A percentile compares a stretch with the other conserved stretches of the same genome.
phyloP scores from a whole-genome alignment of 139 green algal genomes.

The Chlorella sp. region DNA sequence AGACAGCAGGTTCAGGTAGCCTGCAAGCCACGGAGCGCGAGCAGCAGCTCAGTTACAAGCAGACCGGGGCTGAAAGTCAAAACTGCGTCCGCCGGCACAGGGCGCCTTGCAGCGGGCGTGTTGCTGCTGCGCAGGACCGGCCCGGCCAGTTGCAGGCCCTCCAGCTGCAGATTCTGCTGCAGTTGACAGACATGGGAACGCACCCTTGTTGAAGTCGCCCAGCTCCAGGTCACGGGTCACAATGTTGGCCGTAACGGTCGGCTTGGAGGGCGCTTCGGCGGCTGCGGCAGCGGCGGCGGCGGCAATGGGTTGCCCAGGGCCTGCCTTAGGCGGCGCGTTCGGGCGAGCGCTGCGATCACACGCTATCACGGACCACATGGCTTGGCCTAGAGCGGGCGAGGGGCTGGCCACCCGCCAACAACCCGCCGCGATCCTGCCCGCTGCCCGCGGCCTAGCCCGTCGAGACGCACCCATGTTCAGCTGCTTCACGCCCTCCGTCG shows the following conservation, averaged over 20 bases:
- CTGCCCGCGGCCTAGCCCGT: neutral
- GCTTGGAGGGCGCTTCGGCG: neutral
- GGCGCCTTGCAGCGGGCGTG: no score
- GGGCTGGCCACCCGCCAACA: neutral
- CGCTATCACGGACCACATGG: neutral
- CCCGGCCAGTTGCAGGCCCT: neutral
- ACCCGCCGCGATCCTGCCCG: neutral
- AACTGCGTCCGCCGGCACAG: no score
- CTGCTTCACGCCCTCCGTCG: neutral
- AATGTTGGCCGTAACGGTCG: conserved; percentile 24
- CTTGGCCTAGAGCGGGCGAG: neutral
- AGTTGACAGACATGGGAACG: neutral
- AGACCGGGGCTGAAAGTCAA: no score
- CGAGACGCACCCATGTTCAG: neutral
- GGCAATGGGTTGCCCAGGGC: neutral
- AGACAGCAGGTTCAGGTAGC: conserved; percentile 77
- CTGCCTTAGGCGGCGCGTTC: neutral
- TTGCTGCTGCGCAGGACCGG: neutral
- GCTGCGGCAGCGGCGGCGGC: neutral
- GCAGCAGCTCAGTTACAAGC: neutral
- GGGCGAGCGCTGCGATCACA: neutral
- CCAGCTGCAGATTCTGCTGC: neutral
- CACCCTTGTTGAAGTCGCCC: conserved; percentile 46
- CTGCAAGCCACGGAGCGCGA: conserved; percentile 45
- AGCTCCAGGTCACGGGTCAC: conserved; percentile 34